Evolutionary conservation across 1,284 basidiomycete species (phyloP).

Genomic region (Heterobasidion occidentale): DNA sequence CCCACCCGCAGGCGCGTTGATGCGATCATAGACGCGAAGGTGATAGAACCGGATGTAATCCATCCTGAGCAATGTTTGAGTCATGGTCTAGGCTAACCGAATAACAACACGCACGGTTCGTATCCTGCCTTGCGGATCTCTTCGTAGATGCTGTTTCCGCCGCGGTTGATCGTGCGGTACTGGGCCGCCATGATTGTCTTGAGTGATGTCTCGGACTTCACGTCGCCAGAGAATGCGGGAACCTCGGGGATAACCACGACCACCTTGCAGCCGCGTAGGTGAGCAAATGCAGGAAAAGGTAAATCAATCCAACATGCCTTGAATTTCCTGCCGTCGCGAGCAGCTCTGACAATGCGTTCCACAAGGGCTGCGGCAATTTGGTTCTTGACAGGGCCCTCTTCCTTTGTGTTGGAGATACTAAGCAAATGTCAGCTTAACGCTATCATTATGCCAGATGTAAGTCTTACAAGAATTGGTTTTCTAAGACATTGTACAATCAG

Average conservation of each 20-base stretch:
- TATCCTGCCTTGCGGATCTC: conserved; percentile 71
- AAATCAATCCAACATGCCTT: conserved; percentile 36
- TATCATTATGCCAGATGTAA: not conserved
- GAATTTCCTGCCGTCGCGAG: conserved; percentile 65
- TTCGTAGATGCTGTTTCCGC: conserved; percentile 82
- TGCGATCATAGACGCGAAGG: conserved; percentile 83
- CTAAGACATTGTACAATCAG: conserved; percentile 26
- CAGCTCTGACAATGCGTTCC: conserved; percentile 78
- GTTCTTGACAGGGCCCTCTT: conserved; percentile 70
- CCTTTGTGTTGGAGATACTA: conserved; percentile 71
- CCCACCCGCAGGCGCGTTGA: conserved; percentile 69
- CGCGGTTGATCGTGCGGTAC: conserved; percentile 82
- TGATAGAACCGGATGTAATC: conserved; percentile 88
- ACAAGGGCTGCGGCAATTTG: conserved; percentile 77
- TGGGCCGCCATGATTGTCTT: conserved; percentile 82
- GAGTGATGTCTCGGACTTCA: conserved; percentile 62
- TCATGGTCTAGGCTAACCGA: not conserved
- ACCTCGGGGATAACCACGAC: conserved; percentile 79
- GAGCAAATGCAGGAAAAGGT: not conserved
- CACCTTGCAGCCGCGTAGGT: conserved; percentile 34
- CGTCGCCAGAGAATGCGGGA: conserved; percentile 76
- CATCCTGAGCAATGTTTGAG: conserved; percentile 30
- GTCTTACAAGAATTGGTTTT: conserved; percentile 92
- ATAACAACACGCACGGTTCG: conserved; percentile 56
- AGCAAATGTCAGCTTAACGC: not conserved